Percentiles rank a stretch among this genome's conserved stretches.
phyloP scores from a whole-genome alignment of 371 early-diverging fungal species.

The Mucor plumbeus region DNA sequence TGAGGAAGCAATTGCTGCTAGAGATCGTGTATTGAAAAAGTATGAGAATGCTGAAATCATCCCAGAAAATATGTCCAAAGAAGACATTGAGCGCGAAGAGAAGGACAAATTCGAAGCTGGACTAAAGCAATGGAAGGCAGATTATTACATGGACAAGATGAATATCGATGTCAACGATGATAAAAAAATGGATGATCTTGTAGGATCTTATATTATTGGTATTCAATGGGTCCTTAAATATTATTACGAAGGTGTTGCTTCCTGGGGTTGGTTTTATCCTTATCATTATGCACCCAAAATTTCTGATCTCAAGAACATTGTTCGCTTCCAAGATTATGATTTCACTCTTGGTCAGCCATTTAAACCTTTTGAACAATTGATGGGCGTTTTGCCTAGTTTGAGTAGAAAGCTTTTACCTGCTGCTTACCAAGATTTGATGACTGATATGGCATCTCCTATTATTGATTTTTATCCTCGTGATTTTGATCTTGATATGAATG shows the following conservation, averaged over 20 bases:
- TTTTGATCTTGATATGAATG: conserved; percentile 96
- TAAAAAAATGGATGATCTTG: conserved; percentile 64
- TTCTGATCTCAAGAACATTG: conserved; percentile 67
- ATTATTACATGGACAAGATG: conserved; percentile 80
- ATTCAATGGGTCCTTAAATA: conserved; percentile 98
- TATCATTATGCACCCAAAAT: conserved; percentile 99
- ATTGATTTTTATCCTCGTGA: conserved; percentile 93
- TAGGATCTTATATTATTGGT: conserved; percentile 87
- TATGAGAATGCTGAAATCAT: conserved; percentile 70
- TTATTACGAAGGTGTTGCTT: conserved; percentile 94
- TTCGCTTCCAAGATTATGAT: conserved; percentile 56
- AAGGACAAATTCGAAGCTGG: conserved; percentile 59
- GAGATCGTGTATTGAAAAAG: conserved; percentile 68
- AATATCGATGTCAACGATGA: conserved; percentile 59
- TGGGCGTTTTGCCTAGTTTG: conserved; percentile 97
- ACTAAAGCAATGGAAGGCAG: conserved; percentile 68
- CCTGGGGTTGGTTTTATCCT: conserved; percentile 99
- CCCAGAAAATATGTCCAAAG: conserved; percentile 53
- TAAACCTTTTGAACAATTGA: conserved; percentile 96
- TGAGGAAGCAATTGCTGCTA: conserved; percentile 64
- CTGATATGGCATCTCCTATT: conserved; percentile 82
- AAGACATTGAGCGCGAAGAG: conserved; percentile 56
- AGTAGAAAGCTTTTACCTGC: conserved; percentile 81
- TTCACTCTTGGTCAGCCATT: conserved; percentile 91
- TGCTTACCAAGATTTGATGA: conserved; percentile 85